Conservation (phyloP, 352 stramenopile genomes). For the Thalassiosira exigua region DNA sequence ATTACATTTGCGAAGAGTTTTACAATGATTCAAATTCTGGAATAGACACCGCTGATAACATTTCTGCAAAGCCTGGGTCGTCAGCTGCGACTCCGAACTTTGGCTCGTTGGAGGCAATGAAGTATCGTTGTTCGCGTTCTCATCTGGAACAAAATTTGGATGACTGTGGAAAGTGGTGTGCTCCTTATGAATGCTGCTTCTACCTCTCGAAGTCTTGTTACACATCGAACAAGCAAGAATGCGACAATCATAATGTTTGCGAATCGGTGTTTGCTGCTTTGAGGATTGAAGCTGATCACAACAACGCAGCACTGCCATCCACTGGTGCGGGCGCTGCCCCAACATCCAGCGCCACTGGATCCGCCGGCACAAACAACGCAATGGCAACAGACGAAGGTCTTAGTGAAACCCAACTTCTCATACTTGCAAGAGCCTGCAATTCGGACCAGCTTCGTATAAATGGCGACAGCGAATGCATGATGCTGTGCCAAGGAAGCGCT, state of each 20-base stretch:
- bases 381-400: too few species aligned
- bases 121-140: background rate
- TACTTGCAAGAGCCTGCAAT: conserved; percentile 33
- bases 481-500: conserved; percentile 23
- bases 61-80: too few species aligned
- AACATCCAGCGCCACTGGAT: too few species aligned
- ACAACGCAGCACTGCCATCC: background rate
- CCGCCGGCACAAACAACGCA: too few species aligned
- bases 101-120: conserved; percentile 11
- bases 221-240: background rate
- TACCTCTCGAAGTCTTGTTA: conserved; percentile 19
- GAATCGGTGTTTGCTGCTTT: conserved; percentile 14
- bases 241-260: conserved; percentile 12
- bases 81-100: background rate
- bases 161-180: conserved; percentile 15
- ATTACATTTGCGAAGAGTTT: conserved; percentile 10
- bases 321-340: background rate
- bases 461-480: conserved; percentile 18
- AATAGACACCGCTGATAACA: too few species aligned
- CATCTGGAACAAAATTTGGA: conserved; percentile 21
- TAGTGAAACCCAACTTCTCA: conserved; percentile 22
- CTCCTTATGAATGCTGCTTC: conserved; percentile 23
- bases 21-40: too few species aligned
- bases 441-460: conserved; percentile 3
- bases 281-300: background rate